These are phyloP conservation scores for Hysterangium stoloniferum DNA, from an alignment of 768 basidiomycete species.

Conservation along the genomic window DNA sequence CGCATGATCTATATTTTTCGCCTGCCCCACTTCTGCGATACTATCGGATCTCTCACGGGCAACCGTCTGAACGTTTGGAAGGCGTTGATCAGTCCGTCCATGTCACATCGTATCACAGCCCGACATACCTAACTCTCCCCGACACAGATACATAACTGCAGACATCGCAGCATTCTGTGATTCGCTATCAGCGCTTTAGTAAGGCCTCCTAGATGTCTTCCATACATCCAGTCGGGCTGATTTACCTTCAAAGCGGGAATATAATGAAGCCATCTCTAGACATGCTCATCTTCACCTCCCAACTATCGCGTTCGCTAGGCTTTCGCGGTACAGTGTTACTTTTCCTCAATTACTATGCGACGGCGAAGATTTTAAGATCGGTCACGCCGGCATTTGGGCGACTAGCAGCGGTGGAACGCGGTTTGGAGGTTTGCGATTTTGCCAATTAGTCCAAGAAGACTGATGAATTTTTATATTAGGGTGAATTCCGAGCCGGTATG, in stretches of 20 bases:
- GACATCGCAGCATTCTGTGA: conserved; percentile 89
- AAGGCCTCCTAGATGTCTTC: conserved; percentile 24
- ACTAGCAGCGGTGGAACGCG: conserved; percentile 79
- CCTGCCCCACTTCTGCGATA: conserved; percentile 64
- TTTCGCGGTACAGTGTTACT: conserved; percentile 74
- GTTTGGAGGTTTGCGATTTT: conserved; percentile 28
- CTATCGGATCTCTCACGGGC: conserved; percentile 44
- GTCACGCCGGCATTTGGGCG: conserved; percentile 92
- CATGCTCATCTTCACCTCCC: conserved; percentile 84
- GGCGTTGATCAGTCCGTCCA: conserved; percentile 64
- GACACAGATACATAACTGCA: conserved; percentile 66
- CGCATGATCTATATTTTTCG: conserved; percentile 86
- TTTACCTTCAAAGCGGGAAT: conserved; percentile 58
- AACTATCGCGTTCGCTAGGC: conserved; percentile 81
- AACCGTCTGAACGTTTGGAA: conserved; percentile 28
- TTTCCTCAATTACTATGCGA: conserved; percentile 80
- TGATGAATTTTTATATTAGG: conserved; percentile 46
- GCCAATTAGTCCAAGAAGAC: too few species aligned
- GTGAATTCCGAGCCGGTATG: conserved; percentile 86
- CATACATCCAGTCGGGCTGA: neutral
- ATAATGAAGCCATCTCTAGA: conserved; percentile 89
- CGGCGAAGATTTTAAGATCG: conserved; percentile 69
- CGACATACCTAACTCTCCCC: neutral
- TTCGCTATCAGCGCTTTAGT: conserved; percentile 82
- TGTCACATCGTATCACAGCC: neutral